Base-by-base conservation (phyloP, 148 eudicot species). In the Rheum nobile region DNA sequence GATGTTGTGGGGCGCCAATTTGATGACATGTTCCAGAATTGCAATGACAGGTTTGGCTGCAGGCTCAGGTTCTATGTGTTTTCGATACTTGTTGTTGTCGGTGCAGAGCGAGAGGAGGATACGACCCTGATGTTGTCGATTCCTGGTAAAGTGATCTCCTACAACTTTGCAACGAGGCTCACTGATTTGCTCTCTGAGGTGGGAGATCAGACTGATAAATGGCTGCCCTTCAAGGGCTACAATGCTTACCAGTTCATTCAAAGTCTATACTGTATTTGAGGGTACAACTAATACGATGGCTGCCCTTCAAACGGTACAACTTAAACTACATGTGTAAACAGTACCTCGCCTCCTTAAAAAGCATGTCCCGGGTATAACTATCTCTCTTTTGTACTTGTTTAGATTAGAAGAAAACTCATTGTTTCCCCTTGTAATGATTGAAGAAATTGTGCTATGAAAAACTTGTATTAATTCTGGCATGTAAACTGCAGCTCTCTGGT, bases 241-340 rank as follows among this genome's bases (percentile, higher is more conserved):
- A 84, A 82, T 77, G 84, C 84, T 42, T 77, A 74, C 73, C 87
- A 84, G 68, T 84, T 74, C 75, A 82, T 79, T 77, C 77, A 79
- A 63, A 82, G 81, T 54, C 77, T 82, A 16, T 77, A 79, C 57
- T 41, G 63, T 55, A 59, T 74, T 42, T 80, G 74, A 80, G 57
- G 26, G 71, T 28, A 19, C 9, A n/a, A 3, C 59, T 48, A 4
- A 48, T 48, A 47, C n/a, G 14, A 17, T 19, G 2, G 21, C 22
- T 48, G 55, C 55, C 14, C n/a, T n/a, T n/a, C n/a, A n/a, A n/a
- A n/a, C n/a, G n/a, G n/a, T 48, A 48, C 55, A 0, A 48, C 2
- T 48, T n/a, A 0, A 6, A 54, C 31, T 54, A 24, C 3, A 28
- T 9, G 37, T 61, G 67, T 61, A 28, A 61, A 11, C 4, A 28